A percentile compares a stretch with the other conserved stretches of the same genome.
Evolutionary conservation across 441 rosid genomes (phyloP).

Genomic region (Adansonia grandidieri): DNA sequence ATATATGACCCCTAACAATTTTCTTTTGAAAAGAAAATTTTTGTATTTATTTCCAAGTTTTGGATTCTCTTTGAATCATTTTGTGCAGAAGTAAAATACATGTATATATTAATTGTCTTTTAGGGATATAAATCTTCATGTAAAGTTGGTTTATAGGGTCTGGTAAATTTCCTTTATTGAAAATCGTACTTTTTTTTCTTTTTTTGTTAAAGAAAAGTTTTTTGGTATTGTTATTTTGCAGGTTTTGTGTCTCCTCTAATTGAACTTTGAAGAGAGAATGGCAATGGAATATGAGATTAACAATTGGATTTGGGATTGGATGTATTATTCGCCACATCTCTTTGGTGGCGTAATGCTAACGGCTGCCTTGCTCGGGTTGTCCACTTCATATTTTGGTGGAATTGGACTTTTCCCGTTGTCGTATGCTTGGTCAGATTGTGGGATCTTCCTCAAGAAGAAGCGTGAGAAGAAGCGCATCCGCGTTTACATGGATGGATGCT

Average conservation of each 20-base stretch:
- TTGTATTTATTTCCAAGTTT: background rate
- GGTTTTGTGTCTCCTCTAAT: constrained; percentile 46
- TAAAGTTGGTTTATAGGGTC: background rate
- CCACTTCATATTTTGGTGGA: constrained; percentile 67
- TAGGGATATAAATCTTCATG: background rate
- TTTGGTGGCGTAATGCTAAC: constrained; percentile 71
- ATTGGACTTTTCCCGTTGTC: constrained; percentile 52
- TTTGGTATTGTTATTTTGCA: constrained; percentile 18
- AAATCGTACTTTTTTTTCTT: background rate
- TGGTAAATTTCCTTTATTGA: background rate
- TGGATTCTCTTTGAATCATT: background rate
- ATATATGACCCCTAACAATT: background rate
- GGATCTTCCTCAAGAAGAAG: constrained; percentile 47
- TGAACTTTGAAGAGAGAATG: constrained; percentile 2
- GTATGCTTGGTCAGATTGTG: constrained; percentile 44
- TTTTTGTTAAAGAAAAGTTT: constrained; percentile 8
- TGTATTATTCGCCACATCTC: constrained; percentile 59
- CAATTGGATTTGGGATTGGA: constrained; percentile 69
- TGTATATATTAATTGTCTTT: background rate
- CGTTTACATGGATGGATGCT: constrained; percentile 98
- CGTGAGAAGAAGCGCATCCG: constrained; percentile 63
- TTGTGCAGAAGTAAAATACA: background rate
- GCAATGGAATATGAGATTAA: constrained; percentile 56
- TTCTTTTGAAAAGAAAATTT: background rate
- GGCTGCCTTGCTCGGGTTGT: constrained; percentile 64